These are phyloP conservation scores for Fistulinella prunicolor DNA, from an alignment of 768 basidiomycete species.

Conservation along the genomic window DNA sequence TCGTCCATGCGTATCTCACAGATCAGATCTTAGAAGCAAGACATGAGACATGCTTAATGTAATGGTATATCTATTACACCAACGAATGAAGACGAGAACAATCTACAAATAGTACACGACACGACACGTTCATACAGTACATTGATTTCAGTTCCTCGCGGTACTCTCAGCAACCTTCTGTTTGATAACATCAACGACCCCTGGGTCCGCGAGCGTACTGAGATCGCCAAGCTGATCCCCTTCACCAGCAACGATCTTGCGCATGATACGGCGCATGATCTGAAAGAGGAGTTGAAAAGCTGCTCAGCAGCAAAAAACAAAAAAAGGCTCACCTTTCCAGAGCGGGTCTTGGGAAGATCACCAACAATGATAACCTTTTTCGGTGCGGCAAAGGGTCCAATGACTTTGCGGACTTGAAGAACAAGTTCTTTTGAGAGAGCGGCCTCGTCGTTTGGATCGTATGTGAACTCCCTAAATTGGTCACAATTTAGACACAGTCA, in stretches of 20 bases:
- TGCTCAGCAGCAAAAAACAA: background rate
- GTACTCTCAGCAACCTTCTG: slow-evolving; percentile 58
- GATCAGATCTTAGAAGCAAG: too few relatives aligned
- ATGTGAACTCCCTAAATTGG: slow-evolving; percentile 69
- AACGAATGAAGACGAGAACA: background rate
- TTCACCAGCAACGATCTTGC: slow-evolving; percentile 94
- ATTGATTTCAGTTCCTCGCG: slow-evolving; percentile 15
- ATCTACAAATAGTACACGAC: background rate
- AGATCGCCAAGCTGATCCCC: slow-evolving; percentile 95
- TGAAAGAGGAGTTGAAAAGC: slow-evolving; percentile 17
- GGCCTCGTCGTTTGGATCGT: slow-evolving; percentile 66
- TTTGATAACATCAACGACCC: slow-evolving; percentile 83
- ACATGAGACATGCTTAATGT: too few relatives aligned
- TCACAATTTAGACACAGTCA: background rate
- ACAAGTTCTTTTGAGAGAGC: slow-evolving; percentile 81
- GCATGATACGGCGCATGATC: slow-evolving; percentile 95
- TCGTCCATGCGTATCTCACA: too few relatives aligned
- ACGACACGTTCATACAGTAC: background rate
- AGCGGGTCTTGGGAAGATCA: slow-evolving; percentile 93
- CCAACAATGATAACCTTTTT: slow-evolving; percentile 84
- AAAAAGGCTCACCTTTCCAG: slow-evolving; percentile 65
- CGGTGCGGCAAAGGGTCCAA: slow-evolving; percentile 96
- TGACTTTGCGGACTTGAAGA: slow-evolving; percentile 95
- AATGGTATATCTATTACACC: slow-evolving; percentile 1
- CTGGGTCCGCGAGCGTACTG: slow-evolving; percentile 88